Evolutionary conservation across 2,329 filamentous ascomycete genomes (phyloP).

Genomic region (Talaromyces amestolkiae): DNA sequence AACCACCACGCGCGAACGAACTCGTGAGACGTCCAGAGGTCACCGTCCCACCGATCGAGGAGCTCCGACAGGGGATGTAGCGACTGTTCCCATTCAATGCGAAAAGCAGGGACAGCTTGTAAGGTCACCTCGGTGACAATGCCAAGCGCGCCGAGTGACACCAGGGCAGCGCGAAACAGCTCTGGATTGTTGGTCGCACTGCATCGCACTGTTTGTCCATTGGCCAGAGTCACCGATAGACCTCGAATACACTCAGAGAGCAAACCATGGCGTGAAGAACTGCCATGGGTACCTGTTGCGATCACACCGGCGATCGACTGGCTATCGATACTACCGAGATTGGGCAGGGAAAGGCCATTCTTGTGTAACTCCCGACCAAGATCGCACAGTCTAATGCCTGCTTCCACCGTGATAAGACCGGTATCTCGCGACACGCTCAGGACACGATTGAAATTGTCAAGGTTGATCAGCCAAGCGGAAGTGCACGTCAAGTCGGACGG

Average conservation of each 20-base stretch:
- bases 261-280: conserved; percentile 77
- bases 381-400: conserved; percentile 78
- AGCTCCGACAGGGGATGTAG: conserved; percentile 69
- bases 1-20: conserved; percentile 98
- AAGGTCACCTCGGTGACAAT: conserved; percentile 89
- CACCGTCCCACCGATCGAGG: conserved; percentile 67
- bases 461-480: conserved; percentile 89
- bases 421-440: conserved; percentile 66
- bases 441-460: conserved; percentile 77
- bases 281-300: conserved; percentile 89
- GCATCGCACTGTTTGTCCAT: conserved; percentile 72
- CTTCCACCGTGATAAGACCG: conserved; percentile 71
- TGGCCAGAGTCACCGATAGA: conserved; percentile 76
- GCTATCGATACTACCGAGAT: conserved; percentile 89
- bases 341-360: conserved; percentile 79
- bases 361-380: conserved; percentile 72
- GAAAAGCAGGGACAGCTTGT: conserved; percentile 73
- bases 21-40: conserved; percentile 79
- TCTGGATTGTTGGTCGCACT: conserved; percentile 65
- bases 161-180: conserved; percentile 81
- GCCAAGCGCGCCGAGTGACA: conserved; percentile 85
- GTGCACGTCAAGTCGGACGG: conserved; percentile 90
- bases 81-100: conserved; percentile 82
- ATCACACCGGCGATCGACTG: conserved; percentile 93
- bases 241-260: conserved; percentile 74